Conservation (phyloP, 1,139 yeast species). For the Yarrowia galli region DNA sequence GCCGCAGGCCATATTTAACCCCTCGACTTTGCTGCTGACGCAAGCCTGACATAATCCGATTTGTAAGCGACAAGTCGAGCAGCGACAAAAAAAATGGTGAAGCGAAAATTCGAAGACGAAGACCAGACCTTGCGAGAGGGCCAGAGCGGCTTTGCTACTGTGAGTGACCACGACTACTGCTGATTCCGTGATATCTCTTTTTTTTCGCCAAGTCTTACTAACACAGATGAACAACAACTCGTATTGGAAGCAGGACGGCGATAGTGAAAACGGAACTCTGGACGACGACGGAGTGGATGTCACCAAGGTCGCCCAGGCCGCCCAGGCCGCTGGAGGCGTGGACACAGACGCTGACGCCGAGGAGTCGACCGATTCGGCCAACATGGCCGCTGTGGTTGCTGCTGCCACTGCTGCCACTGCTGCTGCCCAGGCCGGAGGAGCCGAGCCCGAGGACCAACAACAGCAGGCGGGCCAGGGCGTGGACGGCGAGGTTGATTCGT, state of each 20-base stretch:
- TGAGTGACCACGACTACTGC: neutral
- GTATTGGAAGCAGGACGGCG: constrained; percentile 28
- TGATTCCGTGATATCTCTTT: neutral
- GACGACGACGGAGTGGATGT: constrained; percentile 25
- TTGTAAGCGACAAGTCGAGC: constrained; percentile 28
- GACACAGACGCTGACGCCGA: neutral
- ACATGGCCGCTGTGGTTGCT: constrained; percentile 34
- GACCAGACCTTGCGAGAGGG: neutral
- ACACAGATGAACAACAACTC: constrained; percentile 34
- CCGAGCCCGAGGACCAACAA: neutral
- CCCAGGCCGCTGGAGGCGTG: constrained; percentile 26
- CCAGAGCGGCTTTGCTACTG: constrained; percentile 27
- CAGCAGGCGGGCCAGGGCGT: neutral
- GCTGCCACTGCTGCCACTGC: constrained; percentile 20
- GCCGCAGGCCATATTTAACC: constrained; percentile 10
- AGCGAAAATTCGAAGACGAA: constrained; percentile 24
- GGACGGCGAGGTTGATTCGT: constrained; percentile 20
- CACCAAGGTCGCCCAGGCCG: constrained; percentile 34
- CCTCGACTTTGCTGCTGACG: constrained; percentile 34
- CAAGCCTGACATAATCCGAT: constrained; percentile 38
- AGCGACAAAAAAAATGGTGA: constrained; percentile 15
- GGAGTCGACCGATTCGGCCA: constrained; percentile 15
- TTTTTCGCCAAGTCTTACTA: neutral
- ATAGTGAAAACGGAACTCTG: constrained; percentile 13
- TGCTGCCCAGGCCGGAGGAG: neutral